phyloP scores from a whole-genome alignment of 2,329 filamentous ascomycete genomes.

The Neonectria neomacrospora region DNA sequence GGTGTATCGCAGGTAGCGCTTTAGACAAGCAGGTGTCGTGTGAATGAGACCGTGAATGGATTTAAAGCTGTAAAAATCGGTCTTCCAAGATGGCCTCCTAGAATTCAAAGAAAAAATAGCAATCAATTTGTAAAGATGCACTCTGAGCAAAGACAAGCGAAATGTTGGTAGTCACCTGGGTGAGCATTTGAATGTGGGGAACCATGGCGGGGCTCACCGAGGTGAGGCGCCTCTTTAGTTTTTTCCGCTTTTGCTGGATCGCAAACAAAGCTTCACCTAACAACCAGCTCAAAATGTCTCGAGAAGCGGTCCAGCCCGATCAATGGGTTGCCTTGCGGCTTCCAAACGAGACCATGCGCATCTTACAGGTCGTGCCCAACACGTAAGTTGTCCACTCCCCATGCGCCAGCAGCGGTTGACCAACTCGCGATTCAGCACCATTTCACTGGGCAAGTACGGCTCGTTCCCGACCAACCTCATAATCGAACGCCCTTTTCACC shows the following conservation, averaged over 20 bases:
- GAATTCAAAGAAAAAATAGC: background rate
- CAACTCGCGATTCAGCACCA: conserved; percentile 67
- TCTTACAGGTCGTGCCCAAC: conserved; percentile 69
- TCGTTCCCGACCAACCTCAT: conserved; percentile 89
- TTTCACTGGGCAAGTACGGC: conserved; percentile 93
- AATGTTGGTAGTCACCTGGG: conserved; percentile 18
- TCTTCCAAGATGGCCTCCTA: background rate
- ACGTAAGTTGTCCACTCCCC: conserved; percentile 57
- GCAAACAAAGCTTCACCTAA: conserved; percentile 25
- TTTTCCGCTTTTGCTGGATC: conserved; percentile 35
- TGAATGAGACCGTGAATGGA: background rate
- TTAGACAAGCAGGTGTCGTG: no score
- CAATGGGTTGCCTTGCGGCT: conserved; percentile 70
- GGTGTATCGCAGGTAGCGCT: background rate
- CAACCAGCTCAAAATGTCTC: conserved; percentile 44
- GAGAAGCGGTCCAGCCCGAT: conserved; percentile 60
- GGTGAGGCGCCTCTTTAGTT: conserved; percentile 41
- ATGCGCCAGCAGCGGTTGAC: conserved; percentile 26
- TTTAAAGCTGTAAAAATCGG: background rate
- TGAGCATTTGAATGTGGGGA: conserved; percentile 30
- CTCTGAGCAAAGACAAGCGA: background rate
- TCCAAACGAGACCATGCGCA: conserved; percentile 66
- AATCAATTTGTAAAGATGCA: background rate
- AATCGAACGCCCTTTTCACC: conserved; percentile 88
- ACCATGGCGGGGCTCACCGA: conserved; percentile 47